Conservation (phyloP, 225 moss, liverwort and hornwort species). For the Thuidium tamariscinum region DNA sequence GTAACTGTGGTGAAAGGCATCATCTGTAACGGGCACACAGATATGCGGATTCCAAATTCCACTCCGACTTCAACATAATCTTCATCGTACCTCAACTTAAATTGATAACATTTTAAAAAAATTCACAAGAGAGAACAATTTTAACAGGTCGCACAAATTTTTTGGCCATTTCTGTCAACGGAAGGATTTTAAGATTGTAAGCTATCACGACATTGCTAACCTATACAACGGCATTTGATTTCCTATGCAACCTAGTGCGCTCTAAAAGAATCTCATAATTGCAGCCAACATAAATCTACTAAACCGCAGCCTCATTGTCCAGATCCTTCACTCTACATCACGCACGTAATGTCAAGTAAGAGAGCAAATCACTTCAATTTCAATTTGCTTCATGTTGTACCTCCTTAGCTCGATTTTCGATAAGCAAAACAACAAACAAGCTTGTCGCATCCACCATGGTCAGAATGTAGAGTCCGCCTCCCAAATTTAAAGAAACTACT, state of each 20-base stretch:
- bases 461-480: neutral
- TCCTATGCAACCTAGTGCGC: neutral
- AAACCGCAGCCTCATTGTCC: neutral
- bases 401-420: slow-evolving; percentile 54
- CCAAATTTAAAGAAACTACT: neutral
- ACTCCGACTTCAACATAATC: neutral
- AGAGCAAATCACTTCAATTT: neutral
- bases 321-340: neutral
- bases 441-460: slow-evolving; percentile 28
- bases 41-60: neutral
- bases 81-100: neutral
- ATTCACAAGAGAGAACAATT: neutral
- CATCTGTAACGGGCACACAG: neutral
- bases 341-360: neutral
- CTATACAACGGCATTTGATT: neutral
- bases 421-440: slow-evolving; percentile 37
- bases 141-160: neutral
- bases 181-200: neutral
- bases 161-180: neutral
- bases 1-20: neutral
- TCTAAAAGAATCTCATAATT: neutral
- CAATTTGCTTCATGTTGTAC: neutral
- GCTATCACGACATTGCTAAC: neutral
- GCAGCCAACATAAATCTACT: neutral
- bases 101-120: neutral